Percentiles rank a stretch among this genome's conserved stretches.
phyloP scores from a whole-genome alignment of 208 protist genomes.

The Acanthamoeba castellanii region DNA sequence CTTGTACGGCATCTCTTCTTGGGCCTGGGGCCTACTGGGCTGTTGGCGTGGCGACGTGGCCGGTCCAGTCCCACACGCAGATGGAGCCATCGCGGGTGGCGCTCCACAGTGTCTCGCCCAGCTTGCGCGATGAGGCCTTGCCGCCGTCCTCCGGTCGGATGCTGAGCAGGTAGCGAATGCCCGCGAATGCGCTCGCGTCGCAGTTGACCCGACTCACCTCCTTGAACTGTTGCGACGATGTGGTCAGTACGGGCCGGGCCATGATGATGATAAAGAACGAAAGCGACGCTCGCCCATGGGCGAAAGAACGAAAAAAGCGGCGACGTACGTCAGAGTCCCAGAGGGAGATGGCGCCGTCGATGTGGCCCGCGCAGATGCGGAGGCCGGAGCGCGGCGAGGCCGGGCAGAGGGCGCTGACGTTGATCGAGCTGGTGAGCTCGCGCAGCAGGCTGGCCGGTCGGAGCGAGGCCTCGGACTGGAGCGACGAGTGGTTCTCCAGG shows the following conservation, averaged over 20 bases:
- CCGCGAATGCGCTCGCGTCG: neutral
- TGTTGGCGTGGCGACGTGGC: too few species aligned
- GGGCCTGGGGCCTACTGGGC: too few species aligned
- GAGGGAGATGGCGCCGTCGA: constrained; percentile 15
- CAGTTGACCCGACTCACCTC: neutral
- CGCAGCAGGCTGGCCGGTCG: constrained; percentile 38
- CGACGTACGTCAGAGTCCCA: constrained; percentile 2
- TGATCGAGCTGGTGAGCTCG: constrained; percentile 5
- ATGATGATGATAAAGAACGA: too few species aligned
- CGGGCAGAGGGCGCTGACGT: constrained; percentile 15
- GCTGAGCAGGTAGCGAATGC: neutral
- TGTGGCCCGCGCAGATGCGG: constrained; percentile 17
- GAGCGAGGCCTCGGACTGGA: constrained; percentile 26
- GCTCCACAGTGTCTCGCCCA: neutral
- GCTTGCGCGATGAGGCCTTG: constrained; percentile 17
- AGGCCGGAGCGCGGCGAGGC: constrained; percentile 21
- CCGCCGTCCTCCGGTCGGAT: neutral
- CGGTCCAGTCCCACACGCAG: constrained; percentile 15
- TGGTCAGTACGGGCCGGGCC: too few species aligned
- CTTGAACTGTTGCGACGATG: neutral
- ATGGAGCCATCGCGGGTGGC: constrained; percentile 3
- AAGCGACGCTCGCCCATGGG: too few species aligned
- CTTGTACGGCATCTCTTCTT: too few species aligned
- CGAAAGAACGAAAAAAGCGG: neutral
- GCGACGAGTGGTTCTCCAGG: neutral